Evolutionary conservation across 345 rosid genomes (phyloP).

Genomic region (Populus tremula): DNA sequence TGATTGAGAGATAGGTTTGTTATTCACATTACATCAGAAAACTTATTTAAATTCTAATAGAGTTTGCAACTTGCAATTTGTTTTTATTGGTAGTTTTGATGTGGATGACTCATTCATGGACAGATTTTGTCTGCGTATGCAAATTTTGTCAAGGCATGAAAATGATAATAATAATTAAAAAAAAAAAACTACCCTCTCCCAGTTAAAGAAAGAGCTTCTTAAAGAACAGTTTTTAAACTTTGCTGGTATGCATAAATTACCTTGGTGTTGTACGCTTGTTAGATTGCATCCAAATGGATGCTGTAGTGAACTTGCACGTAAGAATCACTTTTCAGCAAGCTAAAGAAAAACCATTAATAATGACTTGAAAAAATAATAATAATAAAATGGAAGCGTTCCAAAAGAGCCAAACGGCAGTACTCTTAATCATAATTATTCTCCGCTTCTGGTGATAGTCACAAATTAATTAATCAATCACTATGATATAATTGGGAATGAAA

Average conservation of each 20-base stretch:
- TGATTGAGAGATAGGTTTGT: too few species aligned
- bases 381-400: neutral
- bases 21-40: too few species aligned
- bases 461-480: neutral
- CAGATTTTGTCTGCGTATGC: neutral
- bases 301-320: neutral
- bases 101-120: too few species aligned
- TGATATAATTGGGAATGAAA: neutral
- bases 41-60: too few species aligned
- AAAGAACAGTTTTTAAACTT: neutral
- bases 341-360: neutral
- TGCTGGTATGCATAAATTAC: neutral
- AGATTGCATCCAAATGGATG: constrained; percentile 1
- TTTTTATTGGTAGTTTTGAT: too few species aligned
- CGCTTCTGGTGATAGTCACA: neutral
- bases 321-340: neutral
- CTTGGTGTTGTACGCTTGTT: neutral
- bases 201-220: neutral
- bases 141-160: neutral
- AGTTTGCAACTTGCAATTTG: too few species aligned
- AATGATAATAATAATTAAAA: neutral
- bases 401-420: neutral
- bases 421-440: neutral
- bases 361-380: neutral
- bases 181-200: neutral